phyloP scores from a whole-genome alignment of 2,329 filamentous ascomycete species.

The Xylaria sp. region DNA sequence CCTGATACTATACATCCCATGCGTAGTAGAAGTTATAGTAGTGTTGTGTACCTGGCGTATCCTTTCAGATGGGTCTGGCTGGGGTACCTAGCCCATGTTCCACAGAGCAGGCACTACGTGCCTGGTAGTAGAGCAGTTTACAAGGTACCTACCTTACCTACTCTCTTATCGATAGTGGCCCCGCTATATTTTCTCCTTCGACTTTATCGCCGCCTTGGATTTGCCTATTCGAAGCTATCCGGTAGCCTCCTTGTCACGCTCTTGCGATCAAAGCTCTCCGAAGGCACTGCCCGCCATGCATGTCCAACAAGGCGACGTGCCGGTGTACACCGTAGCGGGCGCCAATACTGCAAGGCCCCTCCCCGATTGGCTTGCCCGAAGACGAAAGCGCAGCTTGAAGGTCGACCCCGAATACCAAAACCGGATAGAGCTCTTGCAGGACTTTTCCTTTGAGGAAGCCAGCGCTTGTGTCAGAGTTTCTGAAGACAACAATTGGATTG shows the following conservation, averaged over 20 bases:
- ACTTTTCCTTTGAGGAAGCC: slow-evolving; percentile 97
- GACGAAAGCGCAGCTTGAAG: slow-evolving; percentile 90
- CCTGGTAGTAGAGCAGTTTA: no score
- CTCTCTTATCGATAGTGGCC: slow-evolving; percentile 34
- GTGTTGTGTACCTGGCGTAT: no score
- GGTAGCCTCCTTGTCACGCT: background rate
- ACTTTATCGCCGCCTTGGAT: slow-evolving; percentile 14
- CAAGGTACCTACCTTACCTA: no score
- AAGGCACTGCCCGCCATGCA: slow-evolving; percentile 67
- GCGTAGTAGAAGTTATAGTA: no score
- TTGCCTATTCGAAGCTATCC: slow-evolving; percentile 1
- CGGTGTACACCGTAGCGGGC: slow-evolving; percentile 95
- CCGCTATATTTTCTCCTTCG: slow-evolving; percentile 38
- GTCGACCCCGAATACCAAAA: slow-evolving; percentile 93
- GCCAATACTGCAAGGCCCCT: slow-evolving; percentile 87
- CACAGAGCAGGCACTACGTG: no score
- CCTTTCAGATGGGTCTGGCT: no score
- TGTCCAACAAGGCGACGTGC: slow-evolving; percentile 83
- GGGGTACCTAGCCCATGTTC: slow-evolving; percentile 12
- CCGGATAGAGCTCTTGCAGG: slow-evolving; percentile 92
- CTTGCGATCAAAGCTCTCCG: slow-evolving; percentile 18
- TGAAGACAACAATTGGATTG: slow-evolving; percentile 96
- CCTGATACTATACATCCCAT: background rate
- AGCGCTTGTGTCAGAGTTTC: slow-evolving; percentile 86
- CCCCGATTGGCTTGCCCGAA: slow-evolving; percentile 91